A percentile compares a stretch with the other conserved stretches of the same genome.
These are phyloP conservation scores for Apophysomyces variabilis DNA, from an alignment of 371 early-diverging fungal genomes.

Conservation along the genomic window DNA sequence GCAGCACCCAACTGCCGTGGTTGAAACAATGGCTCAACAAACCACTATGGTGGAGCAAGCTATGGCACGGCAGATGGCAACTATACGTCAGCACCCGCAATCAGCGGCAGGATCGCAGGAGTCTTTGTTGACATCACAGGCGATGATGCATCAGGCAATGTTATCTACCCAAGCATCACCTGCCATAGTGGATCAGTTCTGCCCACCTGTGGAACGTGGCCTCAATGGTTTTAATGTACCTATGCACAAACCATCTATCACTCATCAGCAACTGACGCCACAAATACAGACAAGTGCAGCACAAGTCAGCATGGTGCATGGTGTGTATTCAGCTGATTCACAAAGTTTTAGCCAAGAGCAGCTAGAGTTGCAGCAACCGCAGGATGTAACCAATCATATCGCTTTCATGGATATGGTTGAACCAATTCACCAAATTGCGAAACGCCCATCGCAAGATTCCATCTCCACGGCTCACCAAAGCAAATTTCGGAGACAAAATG, in stretches of 20 bases:
- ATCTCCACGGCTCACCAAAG: not conserved
- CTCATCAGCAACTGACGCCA: not conserved
- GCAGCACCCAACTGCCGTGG: not conserved
- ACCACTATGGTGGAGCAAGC: constrained; percentile 23
- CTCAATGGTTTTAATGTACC: not conserved
- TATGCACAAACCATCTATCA: not conserved
- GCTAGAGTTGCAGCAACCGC: not conserved
- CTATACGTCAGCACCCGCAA: constrained; percentile 16
- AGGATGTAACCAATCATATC: constrained; percentile 1
- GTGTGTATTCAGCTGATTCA: not conserved
- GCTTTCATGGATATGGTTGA: not conserved
- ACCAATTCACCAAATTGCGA: not conserved
- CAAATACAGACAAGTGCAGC: not conserved
- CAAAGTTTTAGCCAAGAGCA: not conserved
- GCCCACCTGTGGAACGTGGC: not conserved
- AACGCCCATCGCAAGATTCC: constrained; percentile 1
- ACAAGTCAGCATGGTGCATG: not conserved
- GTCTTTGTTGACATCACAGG: not conserved
- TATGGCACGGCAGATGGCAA: constrained; percentile 25
- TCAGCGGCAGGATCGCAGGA: not conserved
- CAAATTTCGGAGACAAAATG: not conserved
- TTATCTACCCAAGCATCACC: constrained; percentile 1
- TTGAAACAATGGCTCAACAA: not conserved
- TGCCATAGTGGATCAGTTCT: constrained; percentile 5
- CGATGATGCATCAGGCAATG: constrained; percentile 1